Evolutionary conservation across 2,329 filamentous ascomycete species (phyloP), one percentile per base, ranked within the genome.

Genomic region (Coniochaeta sp.): DNA sequence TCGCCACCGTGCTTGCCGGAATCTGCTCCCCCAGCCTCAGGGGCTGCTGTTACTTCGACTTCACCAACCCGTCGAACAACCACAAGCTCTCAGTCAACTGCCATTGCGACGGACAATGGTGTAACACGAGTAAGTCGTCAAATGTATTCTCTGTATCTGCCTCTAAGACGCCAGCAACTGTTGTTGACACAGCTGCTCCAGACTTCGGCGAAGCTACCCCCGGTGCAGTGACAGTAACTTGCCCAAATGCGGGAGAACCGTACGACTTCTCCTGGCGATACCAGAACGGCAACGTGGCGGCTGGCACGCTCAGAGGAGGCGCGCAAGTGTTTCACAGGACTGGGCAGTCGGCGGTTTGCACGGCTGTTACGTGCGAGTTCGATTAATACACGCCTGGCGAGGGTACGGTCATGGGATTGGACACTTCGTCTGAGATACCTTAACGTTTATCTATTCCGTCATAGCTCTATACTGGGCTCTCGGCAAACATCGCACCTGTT

Each of bases 11-110:
- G 2, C 18, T 22, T 8, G 46, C 46, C 10, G 46, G 33, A 18
- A 31, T 16, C 12, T 48, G 46, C 18, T 48, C 46, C 20, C 46
- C 46, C 16, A 22, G 33, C 27, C 46, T 48, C 26, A 48, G 31
- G 18, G 46, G 46, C 10, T 48, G 46, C 28, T 48, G 46, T 33
- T 48, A 48, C 24, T 48, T 48, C 10, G 46, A 48, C 16, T 48
- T 48, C 16, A 48, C 28, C 30, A 48, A 20, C 16, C 46, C 28
- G 30, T 16, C 26, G n/a, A 33, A 33, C 46, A 48, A 32, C 46
- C 38, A 42, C 38, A 42, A 42, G 38, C 38, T 48, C 9, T 33
- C 46, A 7, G 22, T 33, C 28, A 48, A 48, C 46, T 48, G 46
- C 18, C 46, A 48, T 24, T 48, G 46, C 46, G 24, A 48, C 10